A percentile compares a stretch with the other conserved stretches of the same genome.
These are phyloP conservation scores for Backusella circina DNA, from an alignment of 192 early-diverging fungal species.

Conservation along the genomic window DNA sequence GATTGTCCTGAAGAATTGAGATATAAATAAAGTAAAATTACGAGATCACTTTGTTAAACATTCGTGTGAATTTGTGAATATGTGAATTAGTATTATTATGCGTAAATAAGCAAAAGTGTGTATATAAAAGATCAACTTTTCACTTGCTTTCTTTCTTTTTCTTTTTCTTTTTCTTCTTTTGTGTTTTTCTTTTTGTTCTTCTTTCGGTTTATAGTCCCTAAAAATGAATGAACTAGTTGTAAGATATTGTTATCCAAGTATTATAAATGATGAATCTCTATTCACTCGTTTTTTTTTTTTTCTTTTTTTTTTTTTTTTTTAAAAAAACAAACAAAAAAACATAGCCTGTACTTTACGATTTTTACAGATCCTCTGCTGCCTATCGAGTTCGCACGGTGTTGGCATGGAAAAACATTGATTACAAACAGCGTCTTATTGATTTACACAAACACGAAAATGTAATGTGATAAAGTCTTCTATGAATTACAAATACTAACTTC, in stretches of 20 bases:
- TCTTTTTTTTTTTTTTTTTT: too few relatives aligned
- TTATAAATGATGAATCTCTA: background rate
- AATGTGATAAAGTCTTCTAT: background rate
- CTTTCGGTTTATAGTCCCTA: background rate
- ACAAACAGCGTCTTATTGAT: slow-evolving; percentile 62
- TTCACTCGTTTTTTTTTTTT: background rate
- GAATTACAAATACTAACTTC: background rate
- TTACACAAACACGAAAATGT: slow-evolving; percentile 76
- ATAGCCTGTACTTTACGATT: slow-evolving; percentile 58
- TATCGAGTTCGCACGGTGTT: slow-evolving; percentile 76
- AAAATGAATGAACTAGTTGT: background rate
- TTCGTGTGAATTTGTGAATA: background rate
- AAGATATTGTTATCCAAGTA: background rate
- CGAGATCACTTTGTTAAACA: background rate
- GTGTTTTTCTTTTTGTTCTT: background rate
- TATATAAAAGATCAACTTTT: background rate
- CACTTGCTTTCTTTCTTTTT: background rate
- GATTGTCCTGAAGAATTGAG: slow-evolving; percentile 62
- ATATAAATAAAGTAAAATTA: background rate
- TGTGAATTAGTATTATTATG: background rate
- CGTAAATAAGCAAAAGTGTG: background rate
- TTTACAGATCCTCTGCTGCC: slow-evolving; percentile 71
- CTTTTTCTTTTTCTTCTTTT: background rate
- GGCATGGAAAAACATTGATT: slow-evolving; percentile 69
- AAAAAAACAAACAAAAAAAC: too few relatives aligned